Evolutionary conservation across 139 green algal species (phyloP).

Genomic region (Micractinium sp.): DNA sequence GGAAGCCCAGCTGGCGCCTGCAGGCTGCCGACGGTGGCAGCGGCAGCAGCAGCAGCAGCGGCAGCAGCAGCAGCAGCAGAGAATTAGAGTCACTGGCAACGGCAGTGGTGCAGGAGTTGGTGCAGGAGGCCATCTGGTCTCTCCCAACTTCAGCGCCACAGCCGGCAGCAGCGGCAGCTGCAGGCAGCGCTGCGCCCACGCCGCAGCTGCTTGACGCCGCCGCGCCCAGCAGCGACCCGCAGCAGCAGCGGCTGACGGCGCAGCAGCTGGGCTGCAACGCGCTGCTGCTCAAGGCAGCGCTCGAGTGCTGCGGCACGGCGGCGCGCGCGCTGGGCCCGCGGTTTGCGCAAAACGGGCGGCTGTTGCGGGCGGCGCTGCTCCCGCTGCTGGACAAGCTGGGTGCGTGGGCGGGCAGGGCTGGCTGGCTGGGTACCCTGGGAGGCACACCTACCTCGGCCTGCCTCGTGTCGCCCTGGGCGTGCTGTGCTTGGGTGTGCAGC

Average conservation of each 20-base stretch:
- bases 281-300: constrained; percentile 60
- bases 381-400: constrained; percentile 80
- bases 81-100: constrained; percentile 49
- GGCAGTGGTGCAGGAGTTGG: constrained; percentile 22
- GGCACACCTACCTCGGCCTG: not conserved
- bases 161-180: not conserved
- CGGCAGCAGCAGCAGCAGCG: constrained; percentile 15
- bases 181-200: not conserved
- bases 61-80: too few species aligned
- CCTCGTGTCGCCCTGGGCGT: not conserved
- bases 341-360: constrained; percentile 54
- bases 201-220: not conserved
- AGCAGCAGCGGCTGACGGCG: constrained; percentile 2
- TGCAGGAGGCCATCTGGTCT: constrained; percentile 43
- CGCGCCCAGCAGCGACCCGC: not conserved
- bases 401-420: not conserved
- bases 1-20: constrained; percentile 33
- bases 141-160: constrained; percentile 40
- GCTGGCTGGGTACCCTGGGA: too few species aligned
- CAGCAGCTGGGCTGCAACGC: constrained; percentile 71
- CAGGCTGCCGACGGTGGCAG: not conserved
- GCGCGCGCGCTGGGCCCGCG: constrained; percentile 52
- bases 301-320: constrained; percentile 62
- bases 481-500: too few species aligned
- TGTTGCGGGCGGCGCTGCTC: constrained; percentile 69